phyloP scores from a whole-genome alignment of 768 basidiomycete genomes.

The Termitomyces heimii region DNA sequence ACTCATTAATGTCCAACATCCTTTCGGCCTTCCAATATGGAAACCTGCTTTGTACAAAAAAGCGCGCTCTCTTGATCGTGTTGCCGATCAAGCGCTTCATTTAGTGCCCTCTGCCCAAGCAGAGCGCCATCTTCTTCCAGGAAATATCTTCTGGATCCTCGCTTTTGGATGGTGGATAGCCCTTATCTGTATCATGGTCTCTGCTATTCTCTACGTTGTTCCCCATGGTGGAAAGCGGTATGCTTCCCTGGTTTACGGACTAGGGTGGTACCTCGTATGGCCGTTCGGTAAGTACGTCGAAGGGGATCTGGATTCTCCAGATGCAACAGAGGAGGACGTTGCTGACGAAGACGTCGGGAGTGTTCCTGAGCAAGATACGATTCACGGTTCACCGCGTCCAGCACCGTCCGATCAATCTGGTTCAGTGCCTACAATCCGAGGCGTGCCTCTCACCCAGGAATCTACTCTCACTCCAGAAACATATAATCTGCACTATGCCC shows the following conservation, averaged over 20 bases:
- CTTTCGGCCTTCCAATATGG: conserved; percentile 99
- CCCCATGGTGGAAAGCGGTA: conserved; percentile 83
- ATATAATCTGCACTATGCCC: conserved; percentile 23
- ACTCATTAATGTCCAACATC: conserved; percentile 97
- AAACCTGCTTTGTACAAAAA: conserved; percentile 99
- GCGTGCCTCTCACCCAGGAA: conserved; percentile 34
- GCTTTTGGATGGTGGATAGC: conserved; percentile 95
- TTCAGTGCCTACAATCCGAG: conserved; percentile 15
- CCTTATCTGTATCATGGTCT: conserved; percentile 58
- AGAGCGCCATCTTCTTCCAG: conserved; percentile 87
- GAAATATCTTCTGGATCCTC: conserved; percentile 89
- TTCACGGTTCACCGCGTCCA: conserved; percentile 27
- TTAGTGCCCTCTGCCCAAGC: conserved; percentile 88
- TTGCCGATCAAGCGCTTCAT: conserved; percentile 93
- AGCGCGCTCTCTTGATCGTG: conserved; percentile 90
- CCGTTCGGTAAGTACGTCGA: conserved; percentile 99
- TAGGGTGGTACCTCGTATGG: conserved; percentile 97
- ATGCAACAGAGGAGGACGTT: conserved; percentile 29
- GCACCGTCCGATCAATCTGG: conserved; percentile 12
- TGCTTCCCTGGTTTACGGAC: conserved; percentile 78
- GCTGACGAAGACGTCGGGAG: conserved; percentile 28
- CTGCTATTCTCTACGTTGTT: conserved; percentile 62
- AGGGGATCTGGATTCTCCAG: conserved; percentile 47
- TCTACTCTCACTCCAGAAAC: conserved; percentile 39
- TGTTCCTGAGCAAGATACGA: conserved; percentile 25